Percentiles rank a stretch among this genome's conserved stretches.
These are phyloP conservation scores for Penicillium cinerascens DNA, from an alignment of 495 filamentous ascomycete species.

Conservation along the genomic window DNA sequence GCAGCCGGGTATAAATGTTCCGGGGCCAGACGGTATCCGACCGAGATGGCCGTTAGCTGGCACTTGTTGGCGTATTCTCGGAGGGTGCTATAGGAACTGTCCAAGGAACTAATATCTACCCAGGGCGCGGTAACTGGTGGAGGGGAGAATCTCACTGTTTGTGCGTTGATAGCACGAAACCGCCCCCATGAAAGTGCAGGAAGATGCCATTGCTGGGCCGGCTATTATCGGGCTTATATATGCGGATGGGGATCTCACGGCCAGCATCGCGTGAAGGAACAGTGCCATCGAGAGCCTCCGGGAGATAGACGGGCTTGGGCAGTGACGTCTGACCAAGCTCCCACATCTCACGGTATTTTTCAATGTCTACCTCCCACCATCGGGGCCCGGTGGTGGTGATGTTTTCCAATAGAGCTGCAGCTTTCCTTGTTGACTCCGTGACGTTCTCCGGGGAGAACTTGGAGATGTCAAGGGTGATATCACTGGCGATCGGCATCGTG, in stretches of 20 bases:
- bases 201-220: slow-evolving; percentile 40
- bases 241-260: slow-evolving; percentile 45
- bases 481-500: slow-evolving; percentile 15
- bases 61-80: slow-evolving; percentile 34
- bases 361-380: slow-evolving; percentile 16
- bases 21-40: slow-evolving; percentile 59
- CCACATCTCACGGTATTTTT: slow-evolving; percentile 45
- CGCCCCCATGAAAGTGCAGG: slow-evolving; percentile 47
- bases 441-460: slow-evolving; percentile 15
- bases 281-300: slow-evolving; percentile 26
- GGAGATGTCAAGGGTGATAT: slow-evolving; percentile 11
- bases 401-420: slow-evolving; percentile 2
- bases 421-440: slow-evolving; percentile 11
- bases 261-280: slow-evolving; percentile 49
- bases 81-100: not conserved
- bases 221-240: slow-evolving; percentile 43
- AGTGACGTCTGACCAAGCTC: slow-evolving; percentile 40
- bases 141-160: not conserved
- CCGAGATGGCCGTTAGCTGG: slow-evolving; percentile 44
- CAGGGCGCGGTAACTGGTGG: no score
- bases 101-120: not conserved
- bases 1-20: slow-evolving; percentile 53
- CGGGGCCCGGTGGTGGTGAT: slow-evolving; percentile 12
- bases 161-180: slow-evolving; percentile 36
- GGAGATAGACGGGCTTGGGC: slow-evolving; percentile 35